Evolutionary conservation across 208 protist genomes (phyloP), one percentile per base, ranked within the genome.

Genomic region (Trypanosoma theileri): DNA sequence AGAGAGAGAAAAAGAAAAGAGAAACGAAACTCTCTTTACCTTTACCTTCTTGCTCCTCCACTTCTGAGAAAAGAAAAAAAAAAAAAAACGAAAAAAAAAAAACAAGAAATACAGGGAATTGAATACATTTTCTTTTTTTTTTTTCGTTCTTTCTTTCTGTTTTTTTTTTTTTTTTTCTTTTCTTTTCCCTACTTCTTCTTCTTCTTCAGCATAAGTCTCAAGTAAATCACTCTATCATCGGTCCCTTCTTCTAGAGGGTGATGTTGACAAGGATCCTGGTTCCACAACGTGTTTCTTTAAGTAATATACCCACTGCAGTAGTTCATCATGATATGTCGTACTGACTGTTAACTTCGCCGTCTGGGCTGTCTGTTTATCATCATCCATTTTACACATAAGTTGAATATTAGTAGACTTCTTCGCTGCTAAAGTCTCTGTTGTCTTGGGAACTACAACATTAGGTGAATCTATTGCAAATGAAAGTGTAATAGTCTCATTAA

Each of bases 281-380:
- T 73, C 59, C 9, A 16, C 14, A 1, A 55, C 21, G 0, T 3
- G 31, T 17, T 22, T 24, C 51, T 94, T 86, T 4, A 97, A 72
- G 75, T 97, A 97, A 77, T 97, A 97, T 59, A 94, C 69, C 89
- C 92, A 97, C 70, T 88, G 78, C 4, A 97, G 71, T 4, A 79
- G 69, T 58, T 77, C 59, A 17, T 59, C 65, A 19, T 80, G 59
- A 57, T 59, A 59, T 52, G 80, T 75, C 11, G 75, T 77, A 13
- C 85, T 68, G 9, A 95, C 76, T 6, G 71, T 75, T 14, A 90
- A 74, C 68, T 87, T 86, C 11, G 75, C 68, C 7, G 66, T 66
- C 28, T 75, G 76, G 13, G 44, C 26, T 1, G 56, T 55, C 13
- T 64, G 51, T 35, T 53, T 46, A 14, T 44, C 58, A 13, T 84